Percentiles rank a stretch among this genome's conserved stretches.
phyloP scores from a whole-genome alignment of 176 grass and related monocot genomes.

The Panicum miliaceum region DNA sequence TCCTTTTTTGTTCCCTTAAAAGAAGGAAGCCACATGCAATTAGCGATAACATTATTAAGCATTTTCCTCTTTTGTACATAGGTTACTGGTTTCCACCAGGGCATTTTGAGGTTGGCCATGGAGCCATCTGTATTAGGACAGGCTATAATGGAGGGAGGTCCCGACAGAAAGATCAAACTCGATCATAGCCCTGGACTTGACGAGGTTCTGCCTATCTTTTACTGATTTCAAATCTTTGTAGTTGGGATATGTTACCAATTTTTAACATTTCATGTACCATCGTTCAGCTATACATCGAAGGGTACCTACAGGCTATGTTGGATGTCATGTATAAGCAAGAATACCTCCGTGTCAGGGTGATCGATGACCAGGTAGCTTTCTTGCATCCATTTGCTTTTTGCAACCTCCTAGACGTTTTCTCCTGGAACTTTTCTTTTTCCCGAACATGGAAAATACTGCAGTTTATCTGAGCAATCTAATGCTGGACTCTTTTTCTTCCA shows the following conservation, averaged over 20 bases:
- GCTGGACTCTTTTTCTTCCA: neutral
- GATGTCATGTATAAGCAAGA: constrained; percentile 87
- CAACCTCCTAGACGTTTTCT: neutral
- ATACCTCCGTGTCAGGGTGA: constrained; percentile 81
- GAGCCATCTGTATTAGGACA: constrained; percentile 85
- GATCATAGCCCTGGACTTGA: constrained; percentile 75
- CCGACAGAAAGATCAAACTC: constrained; percentile 89
- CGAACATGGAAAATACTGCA: neutral
- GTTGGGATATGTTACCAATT: neutral
- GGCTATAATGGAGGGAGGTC: constrained; percentile 83
- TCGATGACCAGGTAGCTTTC: constrained; percentile 69
- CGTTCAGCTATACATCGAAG: constrained; percentile 83
- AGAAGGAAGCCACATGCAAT: neutral
- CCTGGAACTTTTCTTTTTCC: neutral
- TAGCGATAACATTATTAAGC: constrained; percentile 26
- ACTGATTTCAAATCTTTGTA: neutral
- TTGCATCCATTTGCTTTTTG: constrained; percentile 21
- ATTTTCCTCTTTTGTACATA: constrained; percentile 29
- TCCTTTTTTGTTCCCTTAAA: neutral
- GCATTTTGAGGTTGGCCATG: constrained; percentile 88
- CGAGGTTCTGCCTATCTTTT: constrained; percentile 60
- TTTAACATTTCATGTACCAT: neutral
- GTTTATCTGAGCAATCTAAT: neutral
- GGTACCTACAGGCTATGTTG: constrained; percentile 84
- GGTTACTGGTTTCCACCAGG: constrained; percentile 85